These are phyloP conservation scores for Tolypocladium ophioglossoides DNA, from an alignment of 2,329 filamentous ascomycete genomes.

Conservation along the genomic window DNA sequence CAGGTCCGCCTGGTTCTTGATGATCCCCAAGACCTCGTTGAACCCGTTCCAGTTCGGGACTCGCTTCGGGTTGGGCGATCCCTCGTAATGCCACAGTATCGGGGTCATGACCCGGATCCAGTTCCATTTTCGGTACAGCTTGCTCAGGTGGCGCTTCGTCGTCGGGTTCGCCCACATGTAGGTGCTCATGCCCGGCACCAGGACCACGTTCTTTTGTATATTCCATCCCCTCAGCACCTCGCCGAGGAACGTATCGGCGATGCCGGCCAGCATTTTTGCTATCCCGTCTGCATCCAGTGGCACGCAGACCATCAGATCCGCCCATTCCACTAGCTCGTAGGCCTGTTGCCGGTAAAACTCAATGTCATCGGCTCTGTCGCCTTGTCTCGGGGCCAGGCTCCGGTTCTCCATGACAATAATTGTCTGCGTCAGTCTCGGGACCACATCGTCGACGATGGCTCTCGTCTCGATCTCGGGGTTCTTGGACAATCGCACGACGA, in stretches of 20 bases:
- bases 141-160: conserved; percentile 77
- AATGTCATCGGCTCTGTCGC: conserved; percentile 32
- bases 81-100: conserved; percentile 71
- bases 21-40: conserved; percentile 61
- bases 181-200: conserved; percentile 82
- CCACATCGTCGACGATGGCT: conserved; percentile 55
- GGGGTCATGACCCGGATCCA: conserved; percentile 78
- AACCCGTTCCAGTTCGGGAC: conserved; percentile 53
- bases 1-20: conserved; percentile 68
- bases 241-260: conserved; percentile 70
- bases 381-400: conserved; percentile 21
- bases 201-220: conserved; percentile 69
- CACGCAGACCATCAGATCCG: conserved; percentile 73
- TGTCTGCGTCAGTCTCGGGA: conserved; percentile 51
- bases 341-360: conserved; percentile 41
- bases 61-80: conserved; percentile 35
- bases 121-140: conserved; percentile 73
- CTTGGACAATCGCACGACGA: conserved; percentile 58
- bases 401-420: conserved; percentile 50
- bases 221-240: conserved; percentile 82
- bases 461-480: conserved; percentile 49
- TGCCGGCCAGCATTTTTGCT: conserved; percentile 77
- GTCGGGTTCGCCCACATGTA: conserved; percentile 86
- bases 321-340: conserved; percentile 72
- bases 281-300: conserved; percentile 78